Conservation (phyloP, 192 early-diverging fungal species). For the Paraglomus occultum region DNA sequence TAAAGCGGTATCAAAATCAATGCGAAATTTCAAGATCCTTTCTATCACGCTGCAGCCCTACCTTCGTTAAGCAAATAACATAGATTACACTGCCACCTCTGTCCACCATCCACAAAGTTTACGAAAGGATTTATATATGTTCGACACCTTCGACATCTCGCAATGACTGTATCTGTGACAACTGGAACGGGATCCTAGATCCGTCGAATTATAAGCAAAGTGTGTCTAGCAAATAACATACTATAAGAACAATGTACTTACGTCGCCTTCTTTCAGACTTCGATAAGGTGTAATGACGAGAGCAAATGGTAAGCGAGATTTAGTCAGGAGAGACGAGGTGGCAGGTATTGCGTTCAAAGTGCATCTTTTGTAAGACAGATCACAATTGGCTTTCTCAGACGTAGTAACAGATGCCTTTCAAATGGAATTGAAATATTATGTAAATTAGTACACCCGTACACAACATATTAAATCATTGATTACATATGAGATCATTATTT, state of each 20-base stretch:
- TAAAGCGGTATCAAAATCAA: not conserved
- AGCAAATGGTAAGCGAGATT: slow-evolving; percentile 88
- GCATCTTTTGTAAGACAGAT: slow-evolving; percentile 80
- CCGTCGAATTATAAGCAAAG: slow-evolving; percentile 9
- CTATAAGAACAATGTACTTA: slow-evolving; percentile 33
- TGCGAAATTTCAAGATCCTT: not conserved
- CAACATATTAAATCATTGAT: not conserved
- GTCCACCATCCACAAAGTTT: slow-evolving; percentile 92
- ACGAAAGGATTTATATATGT: slow-evolving; percentile 98
- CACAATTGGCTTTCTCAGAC: slow-evolving; percentile 62
- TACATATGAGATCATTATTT: not conserved
- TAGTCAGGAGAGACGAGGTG: slow-evolving; percentile 75
- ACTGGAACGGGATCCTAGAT: slow-evolving; percentile 75
- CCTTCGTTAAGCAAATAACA: slow-evolving; percentile 91
- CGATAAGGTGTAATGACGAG: slow-evolving; percentile 90
- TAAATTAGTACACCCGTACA: too few species aligned
- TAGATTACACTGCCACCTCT: slow-evolving; percentile 95
- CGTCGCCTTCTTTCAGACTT: slow-evolving; percentile 69
- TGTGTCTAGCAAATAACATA: not conserved
- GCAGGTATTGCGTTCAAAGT: slow-evolving; percentile 90
- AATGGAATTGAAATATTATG: not conserved
- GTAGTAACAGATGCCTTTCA: slow-evolving; percentile 48
- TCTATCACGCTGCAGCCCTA: slow-evolving; percentile 30
- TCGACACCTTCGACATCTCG: slow-evolving; percentile 91
- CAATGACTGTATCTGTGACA: slow-evolving; percentile 85